Conservation (phyloP, 2,329 filamentous ascomycete species). For the Microdochium bolleyi region DNA sequence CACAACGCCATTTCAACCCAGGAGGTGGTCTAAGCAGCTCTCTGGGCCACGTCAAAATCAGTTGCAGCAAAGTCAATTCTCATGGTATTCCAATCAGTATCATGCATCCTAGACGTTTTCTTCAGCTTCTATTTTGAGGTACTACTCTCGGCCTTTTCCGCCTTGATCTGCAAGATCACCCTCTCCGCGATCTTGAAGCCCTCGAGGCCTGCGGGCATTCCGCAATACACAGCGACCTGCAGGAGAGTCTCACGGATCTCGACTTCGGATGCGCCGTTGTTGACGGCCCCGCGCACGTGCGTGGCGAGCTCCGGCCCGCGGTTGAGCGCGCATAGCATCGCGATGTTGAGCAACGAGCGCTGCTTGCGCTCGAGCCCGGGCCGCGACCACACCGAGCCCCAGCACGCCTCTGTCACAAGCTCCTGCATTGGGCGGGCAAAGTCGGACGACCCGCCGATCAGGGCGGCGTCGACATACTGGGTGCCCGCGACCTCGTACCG, state of each 20-base stretch:
- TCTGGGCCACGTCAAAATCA: no score
- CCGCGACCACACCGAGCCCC: constrained; percentile 56
- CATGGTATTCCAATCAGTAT: no score
- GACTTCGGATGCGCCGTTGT: constrained; percentile 52
- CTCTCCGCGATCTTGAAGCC: constrained; percentile 24
- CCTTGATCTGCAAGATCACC: no score
- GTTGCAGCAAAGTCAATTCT: no score
- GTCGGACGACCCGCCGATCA: constrained; percentile 45
- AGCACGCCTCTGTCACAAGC: constrained; percentile 55
- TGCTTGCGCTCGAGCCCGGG: constrained; percentile 54
- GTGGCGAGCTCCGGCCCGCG: constrained; percentile 49
- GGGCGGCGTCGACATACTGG: constrained; percentile 48
- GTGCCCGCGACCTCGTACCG: constrained; percentile 53
- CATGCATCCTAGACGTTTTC: no score
- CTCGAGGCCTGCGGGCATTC: constrained; percentile 33
- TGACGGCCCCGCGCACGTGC: constrained; percentile 53
- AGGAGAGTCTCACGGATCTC: constrained; percentile 54
- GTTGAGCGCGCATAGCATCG: constrained; percentile 59
- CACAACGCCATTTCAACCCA: no score
- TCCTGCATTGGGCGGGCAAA: constrained; percentile 55
- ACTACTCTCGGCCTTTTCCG: no score
- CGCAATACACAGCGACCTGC: constrained; percentile 35
- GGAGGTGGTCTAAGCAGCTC: no score
- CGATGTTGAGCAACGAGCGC: constrained; percentile 53
- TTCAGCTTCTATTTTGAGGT: no score